Conservation (phyloP, 179 eudicot genomes). For the Dionaea muscipula region DNA sequence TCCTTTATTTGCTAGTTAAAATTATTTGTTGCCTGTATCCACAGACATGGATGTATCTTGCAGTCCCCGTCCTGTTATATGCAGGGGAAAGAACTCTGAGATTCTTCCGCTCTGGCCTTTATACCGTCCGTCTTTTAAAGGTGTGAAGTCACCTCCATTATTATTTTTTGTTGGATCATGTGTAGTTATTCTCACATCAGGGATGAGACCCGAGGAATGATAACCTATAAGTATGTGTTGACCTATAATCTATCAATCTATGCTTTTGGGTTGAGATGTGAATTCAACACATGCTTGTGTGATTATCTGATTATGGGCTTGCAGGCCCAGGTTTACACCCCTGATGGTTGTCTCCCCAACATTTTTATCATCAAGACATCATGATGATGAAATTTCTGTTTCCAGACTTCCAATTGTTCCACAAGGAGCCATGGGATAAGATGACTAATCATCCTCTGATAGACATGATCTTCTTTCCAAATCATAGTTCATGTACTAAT, state of each 20-base stretch:
- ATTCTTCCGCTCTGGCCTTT: slow-evolving; percentile 63
- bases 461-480: too few relatives aligned
- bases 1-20: background rate
- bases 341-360: background rate
- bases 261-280: too few relatives aligned
- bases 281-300: too few relatives aligned
- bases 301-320: too few relatives aligned
- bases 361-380: background rate
- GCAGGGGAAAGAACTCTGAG: slow-evolving; percentile 91
- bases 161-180: too few relatives aligned
- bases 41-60: slow-evolving; percentile 98
- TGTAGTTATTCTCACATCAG: too few relatives aligned
- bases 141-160: slow-evolving; percentile 15
- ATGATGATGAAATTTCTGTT: background rate
- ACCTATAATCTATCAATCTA: too few relatives aligned
- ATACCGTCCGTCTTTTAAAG: slow-evolving; percentile 59
- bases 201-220: too few relatives aligned
- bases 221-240: too few relatives aligned
- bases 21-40: slow-evolving; percentile 4
- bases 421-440: background rate
- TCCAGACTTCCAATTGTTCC: background rate
- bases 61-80: slow-evolving; percentile 81
- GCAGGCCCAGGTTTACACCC: too few relatives aligned
- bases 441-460: background rate
- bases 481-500: too few relatives aligned